A percentile compares a stretch with the other conserved stretches of the same genome.
Conservation (phyloP, 129 eudicot species). For the Lonicera japonica region DNA sequence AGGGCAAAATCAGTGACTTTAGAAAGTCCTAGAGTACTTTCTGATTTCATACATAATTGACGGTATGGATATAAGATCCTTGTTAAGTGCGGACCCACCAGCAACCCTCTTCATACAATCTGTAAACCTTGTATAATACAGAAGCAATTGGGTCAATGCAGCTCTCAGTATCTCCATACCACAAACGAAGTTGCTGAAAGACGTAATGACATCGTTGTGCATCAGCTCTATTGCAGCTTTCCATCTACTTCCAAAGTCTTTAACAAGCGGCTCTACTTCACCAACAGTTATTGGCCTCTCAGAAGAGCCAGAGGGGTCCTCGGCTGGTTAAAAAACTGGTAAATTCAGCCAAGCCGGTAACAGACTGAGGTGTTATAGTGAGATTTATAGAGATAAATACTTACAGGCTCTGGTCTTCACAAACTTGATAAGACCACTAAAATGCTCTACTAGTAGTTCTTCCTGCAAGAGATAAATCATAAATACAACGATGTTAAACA, state of each 20-base stretch:
- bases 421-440: conserved; percentile 81
- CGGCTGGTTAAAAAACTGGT: conserved; percentile 36
- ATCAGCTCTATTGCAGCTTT: conserved; percentile 89
- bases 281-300: conserved; percentile 53
- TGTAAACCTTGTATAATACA: conserved; percentile 86
- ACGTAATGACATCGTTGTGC: conserved; percentile 92
- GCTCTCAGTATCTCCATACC: conserved; percentile 98
- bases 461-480: conserved; percentile 47
- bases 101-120: conserved; percentile 72
- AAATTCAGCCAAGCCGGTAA: conserved; percentile 17
- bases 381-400: conserved; percentile 14
- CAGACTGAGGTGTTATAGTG: not conserved
- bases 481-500: too few relatives aligned
- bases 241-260: conserved; percentile 94
- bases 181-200: conserved; percentile 90
- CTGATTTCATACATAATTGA: conserved; percentile 86
- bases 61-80: conserved; percentile 81
- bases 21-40: conserved; percentile 83
- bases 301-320: conserved; percentile 60
- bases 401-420: conserved; percentile 87
- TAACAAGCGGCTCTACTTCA: conserved; percentile 88
- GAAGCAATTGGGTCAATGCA: conserved; percentile 82
- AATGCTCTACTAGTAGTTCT: conserved; percentile 85
- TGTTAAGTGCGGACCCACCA: conserved; percentile 73
- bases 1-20: conserved; percentile 1